Evolutionary conservation across 495 filamentous ascomycete species (phyloP), one percentile per base, ranked within the genome.

Genomic region (Podospora comata): DNA sequence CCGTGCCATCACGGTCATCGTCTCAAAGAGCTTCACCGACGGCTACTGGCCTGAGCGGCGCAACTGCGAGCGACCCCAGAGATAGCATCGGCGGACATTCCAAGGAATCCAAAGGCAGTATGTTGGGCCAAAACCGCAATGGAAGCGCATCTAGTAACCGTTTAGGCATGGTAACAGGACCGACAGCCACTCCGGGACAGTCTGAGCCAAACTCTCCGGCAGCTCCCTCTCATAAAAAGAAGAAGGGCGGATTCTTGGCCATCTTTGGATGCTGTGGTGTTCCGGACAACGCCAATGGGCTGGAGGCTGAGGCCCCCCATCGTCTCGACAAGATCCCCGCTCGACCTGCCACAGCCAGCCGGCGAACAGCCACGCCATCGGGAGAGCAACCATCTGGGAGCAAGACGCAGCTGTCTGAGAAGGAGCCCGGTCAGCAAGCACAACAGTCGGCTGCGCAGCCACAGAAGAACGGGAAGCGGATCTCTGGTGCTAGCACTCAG

Each of bases 191-290:
- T 58, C 78, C 80, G 23, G 79, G 75, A 63, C 77, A 78, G 48
- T 81, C 82, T n/a, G 78, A 81, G 65, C 80, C 79, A 32, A 79
- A 77, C 68, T 81, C 83, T 28, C 79, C 83, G 65, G 79, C 77
- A 69, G 81, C 70, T 60, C 76, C 75, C 68, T 74, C 74, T 16
- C 83, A 79, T 61, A 87, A 85, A 73, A 90, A 88, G 76, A 91
- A 90, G 80, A 87, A 86, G 76, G 82, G 80, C 63, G 84, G 82
- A 11, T 79, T 97, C 53, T 79, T 96, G 23, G 83, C 91, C 28
- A 88, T 95, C 66, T 81, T 97, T 61, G 89, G 85, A 63, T 97
- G 93, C 81, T 97, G 93, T 76, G 88, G 88, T 32, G 86, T 89
- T 30, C 84, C 88, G 54, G 85, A 88, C 67, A 79, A 86, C 59